These are phyloP conservation scores for Cytospora mali DNA, from an alignment of 2,329 filamentous ascomycete genomes.

Conservation along the genomic window DNA sequence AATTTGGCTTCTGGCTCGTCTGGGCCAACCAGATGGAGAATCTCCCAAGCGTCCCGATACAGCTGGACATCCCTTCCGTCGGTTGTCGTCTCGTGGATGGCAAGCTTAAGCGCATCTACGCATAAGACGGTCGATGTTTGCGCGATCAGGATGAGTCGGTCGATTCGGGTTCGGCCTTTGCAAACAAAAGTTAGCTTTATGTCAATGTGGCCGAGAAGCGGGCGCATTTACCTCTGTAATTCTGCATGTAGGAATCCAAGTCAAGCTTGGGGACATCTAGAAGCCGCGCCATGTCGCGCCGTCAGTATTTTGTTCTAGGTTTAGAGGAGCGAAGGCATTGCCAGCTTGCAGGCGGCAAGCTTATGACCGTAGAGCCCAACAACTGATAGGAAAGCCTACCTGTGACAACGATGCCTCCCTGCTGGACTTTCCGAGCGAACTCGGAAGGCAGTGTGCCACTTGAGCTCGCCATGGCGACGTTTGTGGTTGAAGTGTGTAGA, in stretches of 20 bases:
- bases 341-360: neutral
- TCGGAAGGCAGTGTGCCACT: slow-evolving; percentile 41
- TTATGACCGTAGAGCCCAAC: slow-evolving; percentile 4
- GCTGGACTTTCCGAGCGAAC: slow-evolving; percentile 50
- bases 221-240: slow-evolving; percentile 71
- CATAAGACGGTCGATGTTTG: slow-evolving; percentile 74
- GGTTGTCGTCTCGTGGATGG: slow-evolving; percentile 71
- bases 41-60: slow-evolving; percentile 71
- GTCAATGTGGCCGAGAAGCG: neutral
- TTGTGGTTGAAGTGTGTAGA: neutral
- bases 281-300: slow-evolving; percentile 2
- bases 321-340: neutral
- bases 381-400: slow-evolving; percentile 39
- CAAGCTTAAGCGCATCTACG: slow-evolving; percentile 78
- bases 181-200: slow-evolving; percentile 13
- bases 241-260: slow-evolving; percentile 85
- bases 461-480: slow-evolving; percentile 41
- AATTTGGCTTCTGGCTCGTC: slow-evolving; percentile 66
- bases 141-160: slow-evolving; percentile 82
- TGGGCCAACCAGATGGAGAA: slow-evolving; percentile 65
- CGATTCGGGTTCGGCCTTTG: slow-evolving; percentile 76
- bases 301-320: slow-evolving; percentile 22
- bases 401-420: slow-evolving; percentile 51
- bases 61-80: slow-evolving; percentile 69
- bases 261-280: slow-evolving; percentile 84